Conservation (phyloP, 768 basidiomycete species). For the Botryobasidium botryosum region DNA sequence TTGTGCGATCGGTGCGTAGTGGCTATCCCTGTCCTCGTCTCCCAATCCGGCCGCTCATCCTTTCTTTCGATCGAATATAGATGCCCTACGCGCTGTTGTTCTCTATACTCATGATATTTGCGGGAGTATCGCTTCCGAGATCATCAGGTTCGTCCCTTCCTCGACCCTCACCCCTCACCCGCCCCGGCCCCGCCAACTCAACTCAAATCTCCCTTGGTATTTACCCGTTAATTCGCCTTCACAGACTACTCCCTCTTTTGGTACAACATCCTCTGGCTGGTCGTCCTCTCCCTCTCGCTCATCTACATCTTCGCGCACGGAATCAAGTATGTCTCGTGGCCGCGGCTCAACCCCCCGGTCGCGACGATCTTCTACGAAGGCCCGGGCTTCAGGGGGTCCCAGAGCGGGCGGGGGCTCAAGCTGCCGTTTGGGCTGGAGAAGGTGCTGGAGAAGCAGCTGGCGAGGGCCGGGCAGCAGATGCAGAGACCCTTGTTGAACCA, state of each 20-base stretch:
- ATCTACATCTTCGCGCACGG: conserved; percentile 70
- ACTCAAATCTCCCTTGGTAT: too few relatives aligned
- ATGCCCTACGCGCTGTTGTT: conserved; percentile 70
- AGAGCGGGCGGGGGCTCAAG: conserved; percentile 52
- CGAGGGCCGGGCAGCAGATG: conserved; percentile 20
- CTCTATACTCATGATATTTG: conserved; percentile 74
- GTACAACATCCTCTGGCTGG: conserved; percentile 70
- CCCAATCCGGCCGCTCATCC: not conserved
- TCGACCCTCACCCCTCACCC: not conserved
- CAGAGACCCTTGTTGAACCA: conserved; percentile 14
- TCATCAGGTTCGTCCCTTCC: conserved; percentile 48
- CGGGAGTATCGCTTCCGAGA: conserved; percentile 72
- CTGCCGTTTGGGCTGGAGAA: conserved; percentile 22
- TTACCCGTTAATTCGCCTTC: conserved; percentile 8
- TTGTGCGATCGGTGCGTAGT: conserved; percentile 59
- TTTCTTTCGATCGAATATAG: conserved; percentile 24
- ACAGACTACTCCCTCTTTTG: conserved; percentile 73
- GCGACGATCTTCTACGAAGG: conserved; percentile 79
- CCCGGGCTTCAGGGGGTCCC: conserved; percentile 64
- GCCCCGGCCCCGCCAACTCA: too few relatives aligned
- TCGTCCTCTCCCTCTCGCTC: conserved; percentile 41
- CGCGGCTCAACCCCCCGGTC: conserved; percentile 56
- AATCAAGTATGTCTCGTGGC: conserved; percentile 91
- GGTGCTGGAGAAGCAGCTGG: conserved; percentile 24
- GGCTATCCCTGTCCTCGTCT: not conserved